Evolutionary conservation across 192 early-diverging fungal species (phyloP), one percentile per base, ranked within the genome.

Genomic region (Paraglomus brasilianum): DNA sequence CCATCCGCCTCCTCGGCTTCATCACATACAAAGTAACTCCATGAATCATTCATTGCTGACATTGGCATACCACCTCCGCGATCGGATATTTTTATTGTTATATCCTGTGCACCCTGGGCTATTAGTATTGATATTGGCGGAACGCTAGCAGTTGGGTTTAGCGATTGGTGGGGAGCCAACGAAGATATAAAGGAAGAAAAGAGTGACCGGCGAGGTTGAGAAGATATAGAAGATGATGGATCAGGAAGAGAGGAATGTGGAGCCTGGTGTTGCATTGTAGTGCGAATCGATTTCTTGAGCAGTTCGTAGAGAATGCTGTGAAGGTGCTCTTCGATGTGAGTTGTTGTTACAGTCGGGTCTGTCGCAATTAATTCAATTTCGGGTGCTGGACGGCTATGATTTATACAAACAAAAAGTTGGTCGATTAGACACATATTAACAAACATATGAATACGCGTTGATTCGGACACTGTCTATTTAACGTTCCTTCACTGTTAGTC

Each of bases 61-160:
- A 85, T 58, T 14, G 85, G 78, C 45, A 89, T 75, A 47, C 88
- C 88, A 59, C 86, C 86, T 48, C 83, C 85, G 66, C 85, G 77
- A 61, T 89, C 88, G 13, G 83, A 81, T 42, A 89, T 72, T 70
- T 86, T 82, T 72, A 89, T 84, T 4, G 85, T 65, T 40, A 88
- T 79, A 69, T 89, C 88, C 58, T 89, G 84, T 19, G 75, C 78
- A n/a, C 87, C 87, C 40, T 81, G 80, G 0, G 81, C 80, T 56
- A 89, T 72, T 48, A 80, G 74, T 50, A 89, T 55, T 52, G 75
- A 80, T 60, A 88, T 72, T 0, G 82, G 73, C 1, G 83, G 86
- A n/a, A 81, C 44, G 13, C 53, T 56, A 11, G 61, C 24, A 4
- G 24, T 62, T 7, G 72, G 38, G 15, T 59, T 51, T 5, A 43